Conservation (phyloP, 306 rosid species). For the Erythrophleum fordii region DNA sequence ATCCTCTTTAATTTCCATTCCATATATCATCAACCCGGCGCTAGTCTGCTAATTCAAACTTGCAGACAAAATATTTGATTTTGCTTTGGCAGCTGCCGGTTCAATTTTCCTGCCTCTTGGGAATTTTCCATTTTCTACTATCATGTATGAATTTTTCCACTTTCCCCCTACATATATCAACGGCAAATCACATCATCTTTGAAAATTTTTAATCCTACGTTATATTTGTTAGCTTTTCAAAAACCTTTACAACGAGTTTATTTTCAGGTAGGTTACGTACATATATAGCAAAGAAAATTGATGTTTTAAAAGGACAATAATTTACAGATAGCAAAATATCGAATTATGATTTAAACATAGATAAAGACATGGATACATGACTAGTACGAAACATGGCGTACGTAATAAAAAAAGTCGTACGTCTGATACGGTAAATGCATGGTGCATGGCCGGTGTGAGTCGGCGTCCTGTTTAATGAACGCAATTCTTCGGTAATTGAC, state of each 20-base stretch:
- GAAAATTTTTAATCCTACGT: background rate
- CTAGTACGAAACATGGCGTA: no score
- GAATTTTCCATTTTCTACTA: background rate
- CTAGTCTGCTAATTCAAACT: background rate
- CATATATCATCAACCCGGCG: background rate
- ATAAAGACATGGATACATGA: background rate
- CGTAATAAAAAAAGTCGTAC: no score
- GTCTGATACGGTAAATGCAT: no score
- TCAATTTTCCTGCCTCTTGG: background rate
- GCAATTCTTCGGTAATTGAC: no score
- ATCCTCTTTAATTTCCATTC: no score
- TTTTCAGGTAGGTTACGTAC: background rate
- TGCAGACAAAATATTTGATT: background rate
- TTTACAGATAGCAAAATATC: background rate
- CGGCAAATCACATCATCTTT: background rate
- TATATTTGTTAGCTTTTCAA: background rate
- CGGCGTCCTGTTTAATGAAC: no score
- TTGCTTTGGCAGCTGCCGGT: background rate
- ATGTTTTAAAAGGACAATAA: background rate
- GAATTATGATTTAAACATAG: background rate
- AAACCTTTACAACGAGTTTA: background rate
- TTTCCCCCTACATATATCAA: background rate
- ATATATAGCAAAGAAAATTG: background rate
- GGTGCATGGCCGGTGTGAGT: no score
- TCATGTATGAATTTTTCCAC: background rate